These are phyloP conservation scores for Pleurotus sapidus DNA, from an alignment of 768 basidiomycete species.

Conservation along the genomic window DNA sequence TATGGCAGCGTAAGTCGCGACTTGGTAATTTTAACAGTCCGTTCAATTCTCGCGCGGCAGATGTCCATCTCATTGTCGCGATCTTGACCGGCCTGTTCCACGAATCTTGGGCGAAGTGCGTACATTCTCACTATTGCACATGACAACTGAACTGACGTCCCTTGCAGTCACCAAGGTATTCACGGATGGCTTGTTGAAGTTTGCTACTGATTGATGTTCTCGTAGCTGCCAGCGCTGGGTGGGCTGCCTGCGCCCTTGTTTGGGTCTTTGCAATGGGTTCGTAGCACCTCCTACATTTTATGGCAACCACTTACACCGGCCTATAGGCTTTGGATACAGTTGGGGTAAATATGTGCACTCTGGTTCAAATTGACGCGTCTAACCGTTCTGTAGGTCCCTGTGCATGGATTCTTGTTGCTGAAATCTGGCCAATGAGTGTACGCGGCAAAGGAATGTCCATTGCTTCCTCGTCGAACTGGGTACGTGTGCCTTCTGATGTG, in stretches of 20 bases:
- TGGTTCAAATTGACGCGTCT: neutral
- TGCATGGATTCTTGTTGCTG: constrained; percentile 75
- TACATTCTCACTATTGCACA: constrained; percentile 7
- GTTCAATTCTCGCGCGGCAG: constrained; percentile 23
- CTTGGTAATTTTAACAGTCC: constrained; percentile 1
- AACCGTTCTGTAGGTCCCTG: constrained; percentile 43
- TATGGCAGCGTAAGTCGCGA: constrained; percentile 52
- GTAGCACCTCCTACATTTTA: constrained; percentile 11
- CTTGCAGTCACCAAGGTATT: constrained; percentile 29
- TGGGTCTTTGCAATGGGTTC: constrained; percentile 73
- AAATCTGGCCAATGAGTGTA: constrained; percentile 71
- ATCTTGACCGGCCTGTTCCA: constrained; percentile 60
- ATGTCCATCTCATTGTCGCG: constrained; percentile 72
- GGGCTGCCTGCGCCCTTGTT: constrained; percentile 66
- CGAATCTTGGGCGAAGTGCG: constrained; percentile 49
- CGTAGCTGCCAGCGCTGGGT: constrained; percentile 52
- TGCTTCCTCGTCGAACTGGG: constrained; percentile 75
- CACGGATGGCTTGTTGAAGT: neutral
- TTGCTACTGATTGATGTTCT: neutral
- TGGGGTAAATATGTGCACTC: constrained; percentile 47
- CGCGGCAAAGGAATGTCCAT: constrained; percentile 77
- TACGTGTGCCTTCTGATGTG: constrained; percentile 19
- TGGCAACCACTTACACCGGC: neutral
- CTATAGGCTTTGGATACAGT: constrained; percentile 64
- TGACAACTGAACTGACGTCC: constrained; percentile 5